Conservation (phyloP, 352 stramenopile species). For the Phytophthora pluvialis region DNA sequence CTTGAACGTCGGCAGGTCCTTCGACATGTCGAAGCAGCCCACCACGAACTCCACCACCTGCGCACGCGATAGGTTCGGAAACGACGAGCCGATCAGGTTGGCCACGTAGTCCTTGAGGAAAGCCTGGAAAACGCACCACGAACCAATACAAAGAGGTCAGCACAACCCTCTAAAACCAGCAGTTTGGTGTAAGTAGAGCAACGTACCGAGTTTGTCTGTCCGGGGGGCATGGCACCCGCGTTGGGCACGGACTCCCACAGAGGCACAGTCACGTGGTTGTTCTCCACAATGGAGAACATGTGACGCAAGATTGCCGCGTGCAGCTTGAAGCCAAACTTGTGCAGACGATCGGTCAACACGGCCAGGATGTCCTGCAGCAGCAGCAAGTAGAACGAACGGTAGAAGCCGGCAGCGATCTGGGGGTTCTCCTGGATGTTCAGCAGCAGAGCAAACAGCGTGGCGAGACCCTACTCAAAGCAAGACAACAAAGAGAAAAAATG, state of each 20-base stretch:
- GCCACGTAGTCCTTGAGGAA: conserved; percentile 98
- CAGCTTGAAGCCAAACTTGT: conserved; percentile 99
- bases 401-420: conserved; percentile 97
- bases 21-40: conserved; percentile 97
- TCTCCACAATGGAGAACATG: conserved; percentile 98
- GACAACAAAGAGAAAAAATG: neutral
- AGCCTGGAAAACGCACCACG: conserved; percentile 33
- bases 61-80: conserved; percentile 94
- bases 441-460: conserved; percentile 96
- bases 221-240: conserved; percentile 55
- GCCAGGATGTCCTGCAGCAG: conserved; percentile 95
- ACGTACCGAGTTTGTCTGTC: conserved; percentile 84
- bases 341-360: conserved; percentile 98
- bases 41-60: conserved; percentile 98
- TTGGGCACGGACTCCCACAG: conserved; percentile 94
- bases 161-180: neutral
- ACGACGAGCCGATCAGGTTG: conserved; percentile 96
- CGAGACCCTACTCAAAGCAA: conserved; percentile 78
- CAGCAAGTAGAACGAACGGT: conserved; percentile 97
- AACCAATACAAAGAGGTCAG: neutral
- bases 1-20: conserved; percentile 98
- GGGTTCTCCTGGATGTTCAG: conserved; percentile 96
- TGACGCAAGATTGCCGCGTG: conserved; percentile 97
- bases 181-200: neutral
- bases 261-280: conserved; percentile 95